phyloP scores from a whole-genome alignment of 2,329 filamentous ascomycete species.

The Mariannaea elegans region DNA sequence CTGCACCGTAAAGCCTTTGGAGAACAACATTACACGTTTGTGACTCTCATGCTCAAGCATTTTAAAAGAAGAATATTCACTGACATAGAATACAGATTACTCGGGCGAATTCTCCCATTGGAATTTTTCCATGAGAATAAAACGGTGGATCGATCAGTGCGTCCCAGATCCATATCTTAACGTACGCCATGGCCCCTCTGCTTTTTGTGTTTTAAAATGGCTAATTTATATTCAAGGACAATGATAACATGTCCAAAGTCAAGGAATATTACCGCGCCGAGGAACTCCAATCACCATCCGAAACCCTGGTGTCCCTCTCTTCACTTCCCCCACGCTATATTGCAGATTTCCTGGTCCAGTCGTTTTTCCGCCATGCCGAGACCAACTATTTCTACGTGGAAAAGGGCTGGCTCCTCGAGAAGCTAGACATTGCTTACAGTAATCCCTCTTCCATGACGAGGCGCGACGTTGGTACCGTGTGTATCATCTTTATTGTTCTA shows the following conservation, averaged over 20 bases:
- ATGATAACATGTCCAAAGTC: constrained; percentile 38
- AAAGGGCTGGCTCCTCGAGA: constrained; percentile 51
- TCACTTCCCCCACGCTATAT: constrained; percentile 57
- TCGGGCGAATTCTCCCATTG: constrained; percentile 62
- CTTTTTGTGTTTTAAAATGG: background rate
- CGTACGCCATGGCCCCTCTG: constrained; percentile 28
- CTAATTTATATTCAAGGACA: constrained; percentile 30
- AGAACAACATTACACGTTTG: constrained; percentile 52
- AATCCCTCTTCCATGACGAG: constrained; percentile 47
- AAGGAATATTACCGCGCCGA: constrained; percentile 56
- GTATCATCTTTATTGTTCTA: constrained; percentile 56
- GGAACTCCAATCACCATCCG: constrained; percentile 51
- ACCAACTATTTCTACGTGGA: constrained; percentile 60
- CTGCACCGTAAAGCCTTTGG: constrained; percentile 51
- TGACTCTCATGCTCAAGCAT: background rate
- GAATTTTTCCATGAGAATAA: constrained; percentile 61
- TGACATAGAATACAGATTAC: constrained; percentile 49
- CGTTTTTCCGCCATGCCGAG: constrained; percentile 58
- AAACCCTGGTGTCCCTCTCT: constrained; percentile 48
- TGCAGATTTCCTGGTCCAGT: constrained; percentile 56
- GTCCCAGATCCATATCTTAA: constrained; percentile 38
- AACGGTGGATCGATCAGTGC: constrained; percentile 56
- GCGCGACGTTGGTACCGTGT: constrained; percentile 53
- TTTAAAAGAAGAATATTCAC: background rate
- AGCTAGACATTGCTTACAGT: constrained; percentile 52